phyloP scores from a whole-genome alignment of 306 rosid species.

The Mimosa bimucronata region DNA sequence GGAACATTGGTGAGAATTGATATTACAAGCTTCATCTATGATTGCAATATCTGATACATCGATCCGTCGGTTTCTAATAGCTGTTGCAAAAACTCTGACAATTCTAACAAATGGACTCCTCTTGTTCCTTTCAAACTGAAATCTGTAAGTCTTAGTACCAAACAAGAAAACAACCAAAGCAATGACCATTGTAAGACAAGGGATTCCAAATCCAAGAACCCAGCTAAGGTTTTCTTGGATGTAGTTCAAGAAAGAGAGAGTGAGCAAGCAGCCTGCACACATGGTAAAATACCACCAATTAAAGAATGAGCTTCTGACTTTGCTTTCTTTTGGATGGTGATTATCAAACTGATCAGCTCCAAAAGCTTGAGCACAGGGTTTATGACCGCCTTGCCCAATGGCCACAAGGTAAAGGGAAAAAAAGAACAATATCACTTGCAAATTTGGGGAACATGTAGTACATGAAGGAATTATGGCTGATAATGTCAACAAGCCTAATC shows the following conservation, averaged over 20 bases:
- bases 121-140: not conserved
- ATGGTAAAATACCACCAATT: slow-evolving; percentile 14
- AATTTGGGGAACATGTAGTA: not conserved
- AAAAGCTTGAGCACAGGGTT: slow-evolving; percentile 10
- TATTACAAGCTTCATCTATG: not conserved
- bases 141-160: slow-evolving; percentile 5
- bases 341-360: slow-evolving; percentile 23
- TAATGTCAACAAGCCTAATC: not conserved
- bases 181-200: not conserved
- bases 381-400: slow-evolving; percentile 9
- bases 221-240: slow-evolving; percentile 9
- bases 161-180: not conserved
- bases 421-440: not conserved
- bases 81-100: not conserved
- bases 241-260: slow-evolving; percentile 4
- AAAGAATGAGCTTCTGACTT: slow-evolving; percentile 9
- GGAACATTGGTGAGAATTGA: not conserved
- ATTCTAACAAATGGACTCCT: not conserved
- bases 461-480: not conserved
- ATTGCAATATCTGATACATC: too few relatives aligned
- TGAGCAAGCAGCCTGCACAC: not conserved
- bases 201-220: slow-evolving; percentile 12
- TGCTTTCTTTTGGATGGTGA: not conserved
- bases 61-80: not conserved
- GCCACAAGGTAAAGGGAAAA: slow-evolving; percentile 1